A percentile compares a stretch with the other conserved stretches of the same genome.
Conservation (phyloP, 2,329 filamentous ascomycete species). For the Apiospora rasikravindrae region DNA sequence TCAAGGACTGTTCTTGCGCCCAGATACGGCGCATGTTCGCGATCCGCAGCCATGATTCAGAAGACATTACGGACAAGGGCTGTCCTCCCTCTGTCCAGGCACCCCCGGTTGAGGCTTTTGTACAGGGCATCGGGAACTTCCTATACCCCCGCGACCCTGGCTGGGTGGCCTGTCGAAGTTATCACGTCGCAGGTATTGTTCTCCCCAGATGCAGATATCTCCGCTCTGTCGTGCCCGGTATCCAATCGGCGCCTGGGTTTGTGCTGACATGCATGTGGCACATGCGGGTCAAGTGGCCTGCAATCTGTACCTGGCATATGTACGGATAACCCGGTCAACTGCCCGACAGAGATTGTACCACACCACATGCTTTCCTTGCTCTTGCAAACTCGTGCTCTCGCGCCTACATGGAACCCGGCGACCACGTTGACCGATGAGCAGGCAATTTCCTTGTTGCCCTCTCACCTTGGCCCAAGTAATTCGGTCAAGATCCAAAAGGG, state of each 20-base stretch:
- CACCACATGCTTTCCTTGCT: background rate
- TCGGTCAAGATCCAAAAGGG: background rate
- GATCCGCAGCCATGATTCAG: background rate
- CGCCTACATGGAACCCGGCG: background rate
- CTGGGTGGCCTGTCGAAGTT: background rate
- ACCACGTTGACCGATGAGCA: background rate
- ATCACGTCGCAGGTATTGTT: background rate
- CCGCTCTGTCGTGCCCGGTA: background rate
- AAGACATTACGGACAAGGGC: background rate
- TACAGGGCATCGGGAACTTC: background rate
- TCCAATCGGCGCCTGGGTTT: background rate
- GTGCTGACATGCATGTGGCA: background rate
- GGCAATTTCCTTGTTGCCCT: background rate
- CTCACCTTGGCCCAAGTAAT: background rate
- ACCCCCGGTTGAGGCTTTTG: background rate
- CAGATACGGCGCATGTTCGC: background rate
- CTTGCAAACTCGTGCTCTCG: background rate
- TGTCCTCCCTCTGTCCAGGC: background rate
- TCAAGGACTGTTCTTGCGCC: background rate
- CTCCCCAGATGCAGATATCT: background rate
- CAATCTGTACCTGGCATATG: background rate
- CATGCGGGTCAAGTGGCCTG: background rate
- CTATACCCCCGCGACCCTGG: background rate
- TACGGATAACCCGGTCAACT: background rate
- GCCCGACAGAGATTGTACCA: background rate